Evolutionary conservation across 257 asterid species (phyloP).

Genomic region (Ajuga chamaepitys): DNA sequence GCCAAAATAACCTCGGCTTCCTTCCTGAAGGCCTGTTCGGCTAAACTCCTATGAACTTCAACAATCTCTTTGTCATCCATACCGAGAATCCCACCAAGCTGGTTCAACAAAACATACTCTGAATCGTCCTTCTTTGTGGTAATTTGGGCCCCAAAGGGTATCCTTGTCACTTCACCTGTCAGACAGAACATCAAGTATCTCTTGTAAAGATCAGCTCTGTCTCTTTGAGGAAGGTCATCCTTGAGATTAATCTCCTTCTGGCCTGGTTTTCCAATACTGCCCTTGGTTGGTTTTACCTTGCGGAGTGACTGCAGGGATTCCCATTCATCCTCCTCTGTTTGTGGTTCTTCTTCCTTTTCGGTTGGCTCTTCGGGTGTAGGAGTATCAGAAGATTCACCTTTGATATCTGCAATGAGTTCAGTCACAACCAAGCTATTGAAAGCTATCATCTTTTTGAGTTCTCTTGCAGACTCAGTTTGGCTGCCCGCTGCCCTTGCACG

Average conservation of each 20-base stretch:
- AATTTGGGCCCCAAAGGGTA: slow-evolving; percentile 76
- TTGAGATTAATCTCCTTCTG: slow-evolving; percentile 81
- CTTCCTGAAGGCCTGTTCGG: slow-evolving; percentile 86
- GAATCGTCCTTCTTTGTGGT: slow-evolving; percentile 77
- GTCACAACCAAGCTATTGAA: slow-evolving; percentile 82
- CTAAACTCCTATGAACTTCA: slow-evolving; percentile 75
- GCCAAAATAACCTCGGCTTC: slow-evolving; percentile 94
- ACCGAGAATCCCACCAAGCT: slow-evolving; percentile 83
- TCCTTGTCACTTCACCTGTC: slow-evolving; percentile 76
- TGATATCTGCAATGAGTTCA: slow-evolving; percentile 74
- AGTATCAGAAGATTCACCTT: slow-evolving; percentile 63
- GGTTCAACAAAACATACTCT: slow-evolving; percentile 61
- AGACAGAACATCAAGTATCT: slow-evolving; percentile 76
- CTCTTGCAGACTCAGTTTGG: slow-evolving; percentile 71
- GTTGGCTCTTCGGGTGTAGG: slow-evolving; percentile 43
- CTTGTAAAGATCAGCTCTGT: slow-evolving; percentile 81
- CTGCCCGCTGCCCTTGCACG: slow-evolving; percentile 75
- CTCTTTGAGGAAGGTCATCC: slow-evolving; percentile 88
- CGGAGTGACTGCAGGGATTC: slow-evolving; percentile 69
- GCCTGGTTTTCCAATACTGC: slow-evolving; percentile 32
- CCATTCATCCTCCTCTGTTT: slow-evolving; percentile 70
- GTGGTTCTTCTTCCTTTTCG: slow-evolving; percentile 29
- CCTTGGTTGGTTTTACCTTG: slow-evolving; percentile 53
- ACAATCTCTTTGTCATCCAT: slow-evolving; percentile 69
- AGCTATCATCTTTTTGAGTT: slow-evolving; percentile 74